phyloP scores from a whole-genome alignment of 1,284 basidiomycete species.

The Amylostereum chailletii region DNA sequence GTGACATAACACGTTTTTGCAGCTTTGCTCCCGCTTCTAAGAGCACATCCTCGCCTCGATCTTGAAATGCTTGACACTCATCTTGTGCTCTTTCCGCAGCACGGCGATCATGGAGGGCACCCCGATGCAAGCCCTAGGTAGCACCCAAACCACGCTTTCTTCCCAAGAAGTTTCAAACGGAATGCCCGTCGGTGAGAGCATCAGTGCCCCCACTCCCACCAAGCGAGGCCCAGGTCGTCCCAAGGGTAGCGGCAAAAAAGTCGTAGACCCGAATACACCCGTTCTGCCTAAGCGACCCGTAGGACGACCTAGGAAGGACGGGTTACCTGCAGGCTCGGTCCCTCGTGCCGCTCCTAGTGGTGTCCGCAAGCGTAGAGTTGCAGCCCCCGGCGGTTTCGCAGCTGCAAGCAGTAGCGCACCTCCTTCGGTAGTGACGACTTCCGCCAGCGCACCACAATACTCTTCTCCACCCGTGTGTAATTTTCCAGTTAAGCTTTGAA shows the following conservation, averaged over 20 bases:
- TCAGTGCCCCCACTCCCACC: conserved; percentile 15
- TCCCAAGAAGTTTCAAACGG: too few species aligned
- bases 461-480: conserved; percentile 5
- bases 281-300: conserved; percentile 44
- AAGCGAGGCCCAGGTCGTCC: conserved; percentile 35
- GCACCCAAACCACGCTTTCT: too few species aligned
- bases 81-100: too few species aligned
- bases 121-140: too few species aligned
- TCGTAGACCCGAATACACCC: conserved; percentile 26
- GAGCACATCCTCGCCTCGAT: too few species aligned
- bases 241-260: conserved; percentile 48
- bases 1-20: too few species aligned
- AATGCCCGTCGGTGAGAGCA: background rate
- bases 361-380: conserved; percentile 27
- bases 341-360: conserved; percentile 25
- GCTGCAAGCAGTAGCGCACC: background rate
- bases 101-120: too few species aligned
- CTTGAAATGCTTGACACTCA: too few species aligned
- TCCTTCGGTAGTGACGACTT: background rate
- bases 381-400: conserved; percentile 26
- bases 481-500: background rate
- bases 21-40: too few species aligned
- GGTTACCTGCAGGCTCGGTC: conserved; percentile 46
- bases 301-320: conserved; percentile 48
- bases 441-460: conserved; percentile 7